Base-by-base conservation (phyloP, 139 green algal species). In the Eudorina sp. region DNA sequence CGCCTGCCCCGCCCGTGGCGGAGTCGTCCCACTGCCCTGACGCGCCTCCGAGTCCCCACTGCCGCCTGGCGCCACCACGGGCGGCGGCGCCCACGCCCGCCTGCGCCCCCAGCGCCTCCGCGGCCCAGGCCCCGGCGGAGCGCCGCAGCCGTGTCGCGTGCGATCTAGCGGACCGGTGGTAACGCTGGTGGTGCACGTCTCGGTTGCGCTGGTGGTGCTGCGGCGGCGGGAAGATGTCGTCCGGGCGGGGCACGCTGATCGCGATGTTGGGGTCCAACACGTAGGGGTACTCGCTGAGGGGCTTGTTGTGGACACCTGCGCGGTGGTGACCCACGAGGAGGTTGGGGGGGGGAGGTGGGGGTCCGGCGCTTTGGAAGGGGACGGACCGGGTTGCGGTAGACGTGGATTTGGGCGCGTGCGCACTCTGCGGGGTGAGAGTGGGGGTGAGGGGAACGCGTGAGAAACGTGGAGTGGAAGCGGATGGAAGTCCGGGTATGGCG, bases 211-310 rank as follows among this genome's bases (percentile, higher is more conserved):
- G 66, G 66, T 75, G 66, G 3, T 48, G 66, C 36, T 75, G 34
- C 55, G 29, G 41, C 19, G 53, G 55, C 29, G 36, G 40, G 11
- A 85, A 40, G 13, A 85, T 13, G 25, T 74, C 78, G 6, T 85
- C 78, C 4, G 31, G 21, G 6, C 31, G 19, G 0, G 80, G 62
- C 43, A 86, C 43, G 8, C 43, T 5, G 16, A 34, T 36, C 16
- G 80, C 62, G 18, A 86, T 86, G 43, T 62, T 8, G 38, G 25
- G 5, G 60, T 86, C 80, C 3, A 23, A 45, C 25, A 53, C 55
- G 80, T 66, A 86, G n/a, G 80, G 60, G 38, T 46, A 86, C 9
- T 34, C 14, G 25, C 14, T 45, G 38, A 86, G 80, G 27, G 58
- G 41, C 60, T 55, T 43, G 60, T 75, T 86, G 16, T 60, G 69